A percentile compares a stretch with the other conserved stretches of the same genome.
Evolutionary conservation across 352 stramenopile genomes (phyloP).

Genomic region (Elongisporangium prolatum): DNA sequence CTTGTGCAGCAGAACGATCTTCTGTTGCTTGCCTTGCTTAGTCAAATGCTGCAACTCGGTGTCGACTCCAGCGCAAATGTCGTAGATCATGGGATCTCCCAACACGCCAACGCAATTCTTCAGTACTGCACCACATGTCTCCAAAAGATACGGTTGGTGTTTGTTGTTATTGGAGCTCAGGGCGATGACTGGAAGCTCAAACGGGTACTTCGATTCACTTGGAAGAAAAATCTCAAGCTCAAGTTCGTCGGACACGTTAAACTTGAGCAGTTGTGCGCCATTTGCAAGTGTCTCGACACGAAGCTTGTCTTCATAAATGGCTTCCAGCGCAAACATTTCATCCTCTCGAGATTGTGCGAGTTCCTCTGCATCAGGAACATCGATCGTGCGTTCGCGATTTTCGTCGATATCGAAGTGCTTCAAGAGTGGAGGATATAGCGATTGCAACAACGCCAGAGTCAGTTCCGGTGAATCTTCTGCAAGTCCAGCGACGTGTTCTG

Average conservation of each 20-base stretch:
- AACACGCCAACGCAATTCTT: constrained; percentile 45
- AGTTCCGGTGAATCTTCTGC: constrained; percentile 32
- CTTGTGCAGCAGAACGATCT: constrained; percentile 21
- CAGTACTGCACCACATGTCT: constrained; percentile 37
- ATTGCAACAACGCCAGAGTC: constrained; percentile 25
- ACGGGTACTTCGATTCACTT: constrained; percentile 58
- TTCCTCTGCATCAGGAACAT: constrained; percentile 29
- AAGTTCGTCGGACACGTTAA: constrained; percentile 43
- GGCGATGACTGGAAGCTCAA: constrained; percentile 57
- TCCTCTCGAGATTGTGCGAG: constrained; percentile 52
- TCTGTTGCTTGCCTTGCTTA: constrained; percentile 15
- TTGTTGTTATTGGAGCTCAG: constrained; percentile 33
- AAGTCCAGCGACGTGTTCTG: constrained; percentile 11
- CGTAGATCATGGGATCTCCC: constrained; percentile 79
- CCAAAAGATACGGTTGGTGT: constrained; percentile 39
- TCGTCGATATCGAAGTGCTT: constrained; percentile 27
- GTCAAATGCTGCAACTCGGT: constrained; percentile 33
- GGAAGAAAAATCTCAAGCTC: constrained; percentile 55
- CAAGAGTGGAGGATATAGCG: constrained; percentile 41
- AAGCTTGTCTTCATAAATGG: constrained; percentile 81
- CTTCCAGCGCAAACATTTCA: constrained; percentile 73
- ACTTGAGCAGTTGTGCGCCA: constrained; percentile 26
- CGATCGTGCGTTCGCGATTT: neutral
- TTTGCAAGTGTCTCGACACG: constrained; percentile 19
- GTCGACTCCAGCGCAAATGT: constrained; percentile 69